phyloP scores from a whole-genome alignment of 805 yeast species.

The Barnettozyma sucrosica region DNA sequence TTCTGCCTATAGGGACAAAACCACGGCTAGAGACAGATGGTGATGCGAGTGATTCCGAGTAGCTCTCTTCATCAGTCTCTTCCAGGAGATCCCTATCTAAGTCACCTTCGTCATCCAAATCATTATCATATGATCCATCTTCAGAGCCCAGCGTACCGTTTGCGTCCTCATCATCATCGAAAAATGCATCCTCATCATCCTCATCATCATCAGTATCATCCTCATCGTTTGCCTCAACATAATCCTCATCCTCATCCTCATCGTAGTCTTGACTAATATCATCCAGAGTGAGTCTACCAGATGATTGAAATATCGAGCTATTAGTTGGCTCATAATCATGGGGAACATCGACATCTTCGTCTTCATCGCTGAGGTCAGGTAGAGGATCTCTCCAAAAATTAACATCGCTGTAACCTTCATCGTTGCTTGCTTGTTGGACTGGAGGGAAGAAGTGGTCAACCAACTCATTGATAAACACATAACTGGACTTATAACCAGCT shows the following conservation, averaged over 20 bases:
- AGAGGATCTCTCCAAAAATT: conserved; percentile 91
- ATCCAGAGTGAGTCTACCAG: conserved; percentile 13
- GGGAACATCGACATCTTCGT: conserved; percentile 35
- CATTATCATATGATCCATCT: conserved; percentile 10
- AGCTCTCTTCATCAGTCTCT: conserved; percentile 15
- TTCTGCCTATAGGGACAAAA: conserved; percentile 10
- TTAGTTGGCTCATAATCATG: conserved; percentile 11
- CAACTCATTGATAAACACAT: conserved; percentile 83
- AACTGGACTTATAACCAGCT: conserved; percentile 87
- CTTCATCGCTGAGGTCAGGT: conserved; percentile 51
- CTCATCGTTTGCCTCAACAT: conserved; percentile 17
- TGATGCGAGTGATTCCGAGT: not conserved
- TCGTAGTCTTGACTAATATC: conserved; percentile 21
- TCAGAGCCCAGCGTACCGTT: conserved; percentile 6
- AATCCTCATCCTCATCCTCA: conserved; percentile 20
- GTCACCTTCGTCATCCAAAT: conserved; percentile 24
- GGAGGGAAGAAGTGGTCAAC: conserved; percentile 99
- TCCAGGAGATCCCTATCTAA: conserved; percentile 27
- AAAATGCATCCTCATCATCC: conserved; percentile 27
- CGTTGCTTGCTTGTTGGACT: conserved; percentile 33
- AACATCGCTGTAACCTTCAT: conserved; percentile 67
- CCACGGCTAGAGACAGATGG: conserved; percentile 4
- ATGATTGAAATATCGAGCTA: conserved; percentile 1
- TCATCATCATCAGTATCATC: conserved; percentile 25
- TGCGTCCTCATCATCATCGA: conserved; percentile 12